These are phyloP conservation scores for Torrubiella hemipterigena DNA, from an alignment of 2,329 filamentous ascomycete species.

Conservation along the genomic window DNA sequence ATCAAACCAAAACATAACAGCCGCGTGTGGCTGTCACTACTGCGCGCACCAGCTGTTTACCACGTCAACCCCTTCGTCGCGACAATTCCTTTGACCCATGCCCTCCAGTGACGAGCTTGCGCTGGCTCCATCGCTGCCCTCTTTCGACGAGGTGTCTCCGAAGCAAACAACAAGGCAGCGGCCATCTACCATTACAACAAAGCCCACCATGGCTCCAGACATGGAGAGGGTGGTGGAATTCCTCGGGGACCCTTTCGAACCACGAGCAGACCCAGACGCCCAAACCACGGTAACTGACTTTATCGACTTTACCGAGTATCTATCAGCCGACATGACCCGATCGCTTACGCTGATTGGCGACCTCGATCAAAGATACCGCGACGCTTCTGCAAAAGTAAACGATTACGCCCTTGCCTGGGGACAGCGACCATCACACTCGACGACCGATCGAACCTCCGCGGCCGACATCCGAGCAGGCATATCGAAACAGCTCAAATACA, in stretches of 20 bases:
- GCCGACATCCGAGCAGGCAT: constrained; percentile 46
- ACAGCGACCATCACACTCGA: constrained; percentile 35
- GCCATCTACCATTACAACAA: too few species aligned
- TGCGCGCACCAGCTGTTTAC: too few species aligned
- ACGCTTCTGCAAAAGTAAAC: constrained; percentile 42
- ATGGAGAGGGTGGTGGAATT: constrained; percentile 10
- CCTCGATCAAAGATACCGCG: constrained; percentile 46
- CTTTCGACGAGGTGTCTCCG: too few species aligned
- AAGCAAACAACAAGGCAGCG: too few species aligned
- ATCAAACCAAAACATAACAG: too few species aligned
- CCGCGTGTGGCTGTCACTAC: too few species aligned
- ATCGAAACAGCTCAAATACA: constrained; percentile 42
- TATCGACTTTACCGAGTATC: constrained; percentile 58
- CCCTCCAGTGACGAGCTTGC: too few species aligned
- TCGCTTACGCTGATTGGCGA: constrained; percentile 54
- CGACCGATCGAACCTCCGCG: constrained; percentile 34
- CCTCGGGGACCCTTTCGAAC: constrained; percentile 25
- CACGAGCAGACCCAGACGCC: constrained; percentile 52
- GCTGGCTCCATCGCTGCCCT: too few species aligned
- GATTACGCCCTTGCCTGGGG: constrained; percentile 46
- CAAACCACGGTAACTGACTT: constrained; percentile 60
- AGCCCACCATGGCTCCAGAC: too few species aligned
- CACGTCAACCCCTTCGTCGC: too few species aligned
- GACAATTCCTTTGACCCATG: too few species aligned
- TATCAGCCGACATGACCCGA: constrained; percentile 53